Evolutionary conservation across 257 asterid genomes (phyloP).

Genomic region (Plantago elongata): DNA sequence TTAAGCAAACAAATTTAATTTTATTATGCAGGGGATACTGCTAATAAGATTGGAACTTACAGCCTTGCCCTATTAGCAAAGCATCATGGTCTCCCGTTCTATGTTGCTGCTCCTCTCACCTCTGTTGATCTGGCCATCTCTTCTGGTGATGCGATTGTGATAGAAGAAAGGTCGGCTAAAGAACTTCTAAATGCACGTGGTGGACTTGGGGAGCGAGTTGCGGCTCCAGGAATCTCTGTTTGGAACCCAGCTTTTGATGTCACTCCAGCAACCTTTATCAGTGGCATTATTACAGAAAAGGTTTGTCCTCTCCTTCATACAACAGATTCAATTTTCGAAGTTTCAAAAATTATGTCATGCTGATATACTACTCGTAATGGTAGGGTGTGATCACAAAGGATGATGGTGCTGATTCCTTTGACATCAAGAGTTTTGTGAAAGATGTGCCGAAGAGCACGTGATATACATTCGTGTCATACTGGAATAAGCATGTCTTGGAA

Average conservation of each 20-base stretch:
- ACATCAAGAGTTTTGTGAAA: constrained; percentile 45
- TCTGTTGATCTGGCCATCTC: constrained; percentile 68
- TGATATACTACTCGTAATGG: constrained; percentile 13
- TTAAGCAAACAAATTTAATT: no score
- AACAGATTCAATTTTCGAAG: background rate
- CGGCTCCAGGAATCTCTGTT: constrained; percentile 88
- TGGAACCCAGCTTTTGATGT: constrained; percentile 99
- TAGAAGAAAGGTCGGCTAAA: constrained; percentile 89
- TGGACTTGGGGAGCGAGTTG: constrained; percentile 90
- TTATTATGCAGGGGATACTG: constrained; percentile 71
- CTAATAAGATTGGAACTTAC: constrained; percentile 97
- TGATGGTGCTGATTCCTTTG: constrained; percentile 51
- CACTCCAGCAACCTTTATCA: constrained; percentile 75
- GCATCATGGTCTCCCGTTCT: constrained; percentile 82
- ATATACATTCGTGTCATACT: background rate
- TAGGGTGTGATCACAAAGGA: constrained; percentile 82
- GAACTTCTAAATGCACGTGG: constrained; percentile 74
- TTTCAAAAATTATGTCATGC: constrained; percentile 1
- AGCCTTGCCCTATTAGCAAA: constrained; percentile 76
- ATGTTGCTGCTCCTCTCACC: constrained; percentile 93
- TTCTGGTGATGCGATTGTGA: constrained; percentile 74
- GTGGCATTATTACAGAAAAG: constrained; percentile 84
- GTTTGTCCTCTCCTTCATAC: constrained; percentile 30
- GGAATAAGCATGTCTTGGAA: background rate
- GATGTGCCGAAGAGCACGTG: constrained; percentile 21